Percentiles rank a stretch among this genome's conserved stretches.
Conservation (phyloP, 2,329 filamentous ascomycete genomes). For the Cercospora berteroae region DNA sequence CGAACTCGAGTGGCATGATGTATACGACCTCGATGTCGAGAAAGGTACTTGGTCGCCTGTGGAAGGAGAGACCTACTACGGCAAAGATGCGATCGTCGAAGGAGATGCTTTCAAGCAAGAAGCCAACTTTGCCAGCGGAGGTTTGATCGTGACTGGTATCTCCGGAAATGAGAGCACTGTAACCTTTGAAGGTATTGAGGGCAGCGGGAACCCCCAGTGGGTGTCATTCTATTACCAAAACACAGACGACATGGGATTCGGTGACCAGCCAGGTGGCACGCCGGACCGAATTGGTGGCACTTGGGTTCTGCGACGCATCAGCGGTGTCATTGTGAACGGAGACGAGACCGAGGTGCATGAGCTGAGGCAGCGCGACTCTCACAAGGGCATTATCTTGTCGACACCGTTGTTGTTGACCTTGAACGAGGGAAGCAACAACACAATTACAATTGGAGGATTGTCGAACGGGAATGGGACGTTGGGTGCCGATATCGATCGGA, state of each 20-base stretch:
- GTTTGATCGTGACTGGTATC: constrained; percentile 53
- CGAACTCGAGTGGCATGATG: constrained; percentile 53
- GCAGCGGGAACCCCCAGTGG: constrained; percentile 55
- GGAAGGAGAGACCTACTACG: constrained; percentile 50
- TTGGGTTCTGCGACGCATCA: constrained; percentile 61
- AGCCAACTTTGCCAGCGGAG: constrained; percentile 52
- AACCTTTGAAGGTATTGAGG: constrained; percentile 51
- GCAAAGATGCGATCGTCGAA: constrained; percentile 45
- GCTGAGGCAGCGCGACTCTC: constrained; percentile 55
- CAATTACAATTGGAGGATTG: constrained; percentile 58
- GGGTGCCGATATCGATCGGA: constrained; percentile 58
- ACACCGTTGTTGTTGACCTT: constrained; percentile 56
- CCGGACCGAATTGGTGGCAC: constrained; percentile 60
- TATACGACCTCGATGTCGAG: constrained; percentile 56
- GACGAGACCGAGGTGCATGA: constrained; percentile 51
- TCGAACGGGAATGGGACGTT: constrained; percentile 57
- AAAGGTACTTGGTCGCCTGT: constrained; percentile 51
- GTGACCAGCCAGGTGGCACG: constrained; percentile 52
- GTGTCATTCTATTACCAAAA: constrained; percentile 60
- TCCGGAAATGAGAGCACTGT: constrained; percentile 56
- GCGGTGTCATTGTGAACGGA: constrained; percentile 59
- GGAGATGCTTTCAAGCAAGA: constrained; percentile 57
- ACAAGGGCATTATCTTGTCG: constrained; percentile 60
- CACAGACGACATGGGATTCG: constrained; percentile 61
- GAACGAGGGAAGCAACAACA: constrained; percentile 57